These are phyloP conservation scores for Naganishia kalamii DNA, from an alignment of 768 basidiomycete genomes.

Conservation along the genomic window DNA sequence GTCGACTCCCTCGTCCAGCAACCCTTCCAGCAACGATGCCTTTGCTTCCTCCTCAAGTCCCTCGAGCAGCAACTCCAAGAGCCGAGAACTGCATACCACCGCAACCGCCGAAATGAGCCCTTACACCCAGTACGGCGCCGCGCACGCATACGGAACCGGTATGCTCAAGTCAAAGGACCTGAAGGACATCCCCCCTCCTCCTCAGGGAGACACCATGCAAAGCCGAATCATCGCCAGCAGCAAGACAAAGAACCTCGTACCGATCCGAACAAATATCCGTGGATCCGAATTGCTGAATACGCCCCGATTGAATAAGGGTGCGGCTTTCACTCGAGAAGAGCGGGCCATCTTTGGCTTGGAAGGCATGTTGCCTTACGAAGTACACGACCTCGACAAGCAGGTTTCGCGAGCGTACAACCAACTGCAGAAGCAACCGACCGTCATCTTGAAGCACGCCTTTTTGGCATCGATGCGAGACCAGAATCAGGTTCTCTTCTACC, in stretches of 20 bases:
- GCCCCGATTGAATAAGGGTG: constrained; percentile 58
- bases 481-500: constrained; percentile 67
- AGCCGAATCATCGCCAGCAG: constrained; percentile 24
- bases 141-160: constrained; percentile 15
- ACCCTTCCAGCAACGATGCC: background rate
- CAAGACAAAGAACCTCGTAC: constrained; percentile 25
- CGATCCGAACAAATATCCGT: constrained; percentile 46
- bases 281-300: constrained; percentile 61
- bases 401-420: constrained; percentile 54
- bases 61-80: constrained; percentile 1
- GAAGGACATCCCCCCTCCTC: constrained; percentile 9
- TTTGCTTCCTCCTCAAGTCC: background rate
- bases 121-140: constrained; percentile 9
- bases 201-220: constrained; percentile 12
- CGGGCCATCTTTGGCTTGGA: constrained; percentile 60
- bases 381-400: constrained; percentile 43
- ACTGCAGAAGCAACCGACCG: constrained; percentile 52
- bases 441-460: constrained; percentile 68
- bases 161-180: constrained; percentile 4
- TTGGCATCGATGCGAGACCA: constrained; percentile 44
- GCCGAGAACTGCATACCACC: constrained; percentile 6
- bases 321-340: constrained; percentile 65
- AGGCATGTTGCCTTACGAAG: constrained; percentile 49
- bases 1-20: background rate
- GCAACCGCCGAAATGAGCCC: constrained; percentile 2